Percentiles rank a stretch among this genome's conserved stretches.
Conservation (phyloP, 108 stramenopile species). For the Pseudonitzschia delicatissima region DNA sequence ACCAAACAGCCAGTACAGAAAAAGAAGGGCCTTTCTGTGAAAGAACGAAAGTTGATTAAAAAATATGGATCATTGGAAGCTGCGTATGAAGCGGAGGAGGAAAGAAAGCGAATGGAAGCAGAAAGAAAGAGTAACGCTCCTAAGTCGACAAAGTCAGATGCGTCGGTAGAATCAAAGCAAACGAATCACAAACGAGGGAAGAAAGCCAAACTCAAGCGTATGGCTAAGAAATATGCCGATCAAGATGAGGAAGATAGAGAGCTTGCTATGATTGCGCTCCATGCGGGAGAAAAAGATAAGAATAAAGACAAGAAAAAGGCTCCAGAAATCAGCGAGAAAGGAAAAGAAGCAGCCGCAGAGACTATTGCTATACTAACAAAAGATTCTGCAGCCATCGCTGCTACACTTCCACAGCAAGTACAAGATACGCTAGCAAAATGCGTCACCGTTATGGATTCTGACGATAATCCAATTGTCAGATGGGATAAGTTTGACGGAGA, state of each 20-base stretch:
- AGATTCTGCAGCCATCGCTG: constrained; percentile 56
- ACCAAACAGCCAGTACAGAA: background rate
- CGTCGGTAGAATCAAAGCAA: constrained; percentile 4
- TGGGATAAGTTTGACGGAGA: constrained; percentile 89
- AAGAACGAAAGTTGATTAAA: constrained; percentile 66
- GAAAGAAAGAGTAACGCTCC: constrained; percentile 3
- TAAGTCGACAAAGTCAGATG: background rate
- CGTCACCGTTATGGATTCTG: constrained; percentile 49
- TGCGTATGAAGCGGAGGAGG: constrained; percentile 43
- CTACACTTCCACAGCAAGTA: constrained; percentile 51
- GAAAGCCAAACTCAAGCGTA: constrained; percentile 60
- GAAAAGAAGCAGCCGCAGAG: constrained; percentile 66
- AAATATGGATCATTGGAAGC: constrained; percentile 70
- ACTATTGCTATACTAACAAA: constrained; percentile 64
- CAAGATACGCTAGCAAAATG: constrained; percentile 52
- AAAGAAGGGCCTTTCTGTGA: constrained; percentile 75
- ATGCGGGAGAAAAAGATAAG: constrained; percentile 72
- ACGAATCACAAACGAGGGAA: constrained; percentile 58
- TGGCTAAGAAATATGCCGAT: constrained; percentile 87
- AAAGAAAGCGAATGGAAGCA: constrained; percentile 28
- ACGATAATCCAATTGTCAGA: constrained; percentile 43
- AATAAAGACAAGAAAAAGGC: constrained; percentile 40
- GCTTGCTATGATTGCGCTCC: constrained; percentile 87
- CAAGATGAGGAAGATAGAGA: constrained; percentile 97
- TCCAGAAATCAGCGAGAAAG: constrained; percentile 39